phyloP scores from a whole-genome alignment of 2,329 filamentous ascomycete species.

The Aspergillus candidus region DNA sequence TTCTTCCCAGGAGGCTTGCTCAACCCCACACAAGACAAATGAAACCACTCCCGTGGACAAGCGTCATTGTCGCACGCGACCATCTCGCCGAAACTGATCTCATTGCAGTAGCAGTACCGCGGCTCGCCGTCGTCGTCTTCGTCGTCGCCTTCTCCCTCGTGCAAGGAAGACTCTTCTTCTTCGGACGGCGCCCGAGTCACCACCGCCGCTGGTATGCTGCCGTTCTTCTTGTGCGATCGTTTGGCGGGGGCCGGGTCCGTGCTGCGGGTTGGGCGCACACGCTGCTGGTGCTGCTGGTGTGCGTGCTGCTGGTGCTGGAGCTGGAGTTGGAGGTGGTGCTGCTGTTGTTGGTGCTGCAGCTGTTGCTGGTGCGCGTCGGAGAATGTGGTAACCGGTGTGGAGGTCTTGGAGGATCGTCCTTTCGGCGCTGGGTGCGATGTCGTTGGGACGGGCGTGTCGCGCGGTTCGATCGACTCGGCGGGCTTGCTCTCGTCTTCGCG shows the following conservation, averaged over 20 bases:
- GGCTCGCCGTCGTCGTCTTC: conserved; percentile 65
- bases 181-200: conserved; percentile 30
- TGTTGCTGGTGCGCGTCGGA: conserved; percentile 23
- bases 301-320: too few relatives aligned
- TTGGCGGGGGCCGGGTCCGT: conserved; percentile 30
- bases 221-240: conserved; percentile 31
- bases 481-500: conserved; percentile 33
- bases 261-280: conserved; percentile 31
- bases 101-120: conserved; percentile 73
- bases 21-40: conserved; percentile 73
- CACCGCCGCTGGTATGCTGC: conserved; percentile 16
- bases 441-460: conserved; percentile 21
- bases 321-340: too few relatives aligned
- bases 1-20: conserved; percentile 71
- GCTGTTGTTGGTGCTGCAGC: too few relatives aligned
- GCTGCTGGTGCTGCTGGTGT: conserved; percentile 9
- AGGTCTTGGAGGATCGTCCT: conserved; percentile 36
- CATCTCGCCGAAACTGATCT: conserved; percentile 78
- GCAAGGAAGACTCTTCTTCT: conserved; percentile 37
- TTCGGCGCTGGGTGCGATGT: conserved; percentile 18
- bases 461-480: conserved; percentile 29
- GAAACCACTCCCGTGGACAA: conserved; percentile 75
- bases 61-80: conserved; percentile 70
- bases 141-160: conserved; percentile 53
- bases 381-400: conserved; percentile 35